A percentile compares a stretch with the other conserved stretches of the same genome.
phyloP scores from a whole-genome alignment of 2,329 filamentous ascomycete species.

The Delphinella strobiligena region DNA sequence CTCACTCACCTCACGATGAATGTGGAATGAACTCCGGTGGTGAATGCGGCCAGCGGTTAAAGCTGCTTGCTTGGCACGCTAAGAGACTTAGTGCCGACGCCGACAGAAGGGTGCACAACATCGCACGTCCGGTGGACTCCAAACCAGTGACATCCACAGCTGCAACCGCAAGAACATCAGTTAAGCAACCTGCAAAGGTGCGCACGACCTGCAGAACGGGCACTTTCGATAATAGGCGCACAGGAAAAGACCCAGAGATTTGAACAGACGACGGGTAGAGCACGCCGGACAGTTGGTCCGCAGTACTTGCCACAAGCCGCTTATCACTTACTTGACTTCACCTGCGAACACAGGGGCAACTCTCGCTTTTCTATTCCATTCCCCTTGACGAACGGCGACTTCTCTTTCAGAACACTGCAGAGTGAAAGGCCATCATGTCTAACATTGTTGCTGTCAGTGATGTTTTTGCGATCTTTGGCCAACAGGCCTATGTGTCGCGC shows the following conservation, averaged over 20 bases:
- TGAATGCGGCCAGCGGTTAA: too few species aligned
- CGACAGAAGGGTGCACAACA: slow-evolving; percentile 5
- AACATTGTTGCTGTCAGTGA: slow-evolving; percentile 11
- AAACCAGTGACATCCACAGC: slow-evolving; percentile 8
- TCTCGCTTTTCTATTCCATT: not conserved
- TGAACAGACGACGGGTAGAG: slow-evolving; percentile 1
- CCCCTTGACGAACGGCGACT: not conserved
- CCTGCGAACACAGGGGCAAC: not conserved
- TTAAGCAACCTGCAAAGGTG: not conserved
- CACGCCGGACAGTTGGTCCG: too few species aligned
- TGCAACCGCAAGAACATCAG: slow-evolving; percentile 4
- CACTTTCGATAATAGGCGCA: too few species aligned
- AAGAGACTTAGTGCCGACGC: too few species aligned
- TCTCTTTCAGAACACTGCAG: not conserved
- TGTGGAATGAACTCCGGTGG: too few species aligned
- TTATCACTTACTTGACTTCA: too few species aligned
- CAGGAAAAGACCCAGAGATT: not conserved
- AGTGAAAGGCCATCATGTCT: slow-evolving; percentile 9
- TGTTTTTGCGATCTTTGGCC: not conserved
- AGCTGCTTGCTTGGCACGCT: too few species aligned
- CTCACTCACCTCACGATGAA: too few species aligned
- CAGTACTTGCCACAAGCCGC: too few species aligned
- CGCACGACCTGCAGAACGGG: not conserved
- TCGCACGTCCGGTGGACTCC: slow-evolving; percentile 5
- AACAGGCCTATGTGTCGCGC: not conserved